phyloP scores from a whole-genome alignment of 176 grass and related monocot genomes.

The Thinopyrum elongatum region DNA sequence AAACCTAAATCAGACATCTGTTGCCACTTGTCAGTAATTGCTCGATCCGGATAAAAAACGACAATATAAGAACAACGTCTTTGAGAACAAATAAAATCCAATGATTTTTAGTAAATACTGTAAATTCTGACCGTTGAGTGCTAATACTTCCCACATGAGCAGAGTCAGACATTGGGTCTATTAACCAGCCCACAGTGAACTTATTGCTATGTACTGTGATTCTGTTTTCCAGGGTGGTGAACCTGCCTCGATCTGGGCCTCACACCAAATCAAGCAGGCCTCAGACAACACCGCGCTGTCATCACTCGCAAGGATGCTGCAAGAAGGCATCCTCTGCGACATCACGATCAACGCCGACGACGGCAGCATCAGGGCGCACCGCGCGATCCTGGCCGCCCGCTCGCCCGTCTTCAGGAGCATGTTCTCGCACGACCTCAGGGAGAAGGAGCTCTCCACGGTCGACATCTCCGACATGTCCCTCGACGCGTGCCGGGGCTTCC shows the following conservation, averaged over 20 bases:
- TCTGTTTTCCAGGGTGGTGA: constrained; percentile 67
- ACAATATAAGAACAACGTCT: neutral
- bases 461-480: constrained; percentile 91
- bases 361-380: constrained; percentile 77
- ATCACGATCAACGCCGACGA: constrained; percentile 81
- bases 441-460: constrained; percentile 78
- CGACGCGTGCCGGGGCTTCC: constrained; percentile 72
- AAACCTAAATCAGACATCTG: neutral
- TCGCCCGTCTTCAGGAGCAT: constrained; percentile 89
- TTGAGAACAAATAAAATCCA: neutral
- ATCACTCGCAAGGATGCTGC: constrained; percentile 60
- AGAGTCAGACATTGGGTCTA: neutral
- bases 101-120: neutral
- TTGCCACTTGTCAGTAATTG: neutral
- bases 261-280: constrained; percentile 46
- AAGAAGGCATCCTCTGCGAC: constrained; percentile 73
- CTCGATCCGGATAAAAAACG: neutral
- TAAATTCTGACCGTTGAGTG: neutral
- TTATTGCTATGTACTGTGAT: neutral
- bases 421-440: constrained; percentile 90
- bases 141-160: neutral
- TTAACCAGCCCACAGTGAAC: neutral
- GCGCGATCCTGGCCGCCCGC: constrained; percentile 61
- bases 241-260: constrained; percentile 76
- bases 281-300: constrained; percentile 54